Conservation (phyloP, 2,329 filamentous ascomycete species). For the Chaetomium globosum region DNA sequence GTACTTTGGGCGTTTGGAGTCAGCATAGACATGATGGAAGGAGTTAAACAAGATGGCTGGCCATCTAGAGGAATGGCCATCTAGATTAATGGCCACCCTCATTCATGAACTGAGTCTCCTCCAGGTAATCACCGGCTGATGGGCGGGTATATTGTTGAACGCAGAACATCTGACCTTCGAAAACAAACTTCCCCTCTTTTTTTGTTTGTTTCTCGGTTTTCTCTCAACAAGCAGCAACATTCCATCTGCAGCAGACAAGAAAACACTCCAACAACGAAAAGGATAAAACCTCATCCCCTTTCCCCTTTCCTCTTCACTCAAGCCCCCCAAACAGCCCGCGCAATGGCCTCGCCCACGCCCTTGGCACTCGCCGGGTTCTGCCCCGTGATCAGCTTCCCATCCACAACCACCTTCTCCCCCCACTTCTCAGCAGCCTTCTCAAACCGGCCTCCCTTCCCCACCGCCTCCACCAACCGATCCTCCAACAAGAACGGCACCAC, state of each 20-base stretch:
- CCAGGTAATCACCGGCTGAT: no score
- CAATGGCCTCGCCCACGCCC: constrained; percentile 55
- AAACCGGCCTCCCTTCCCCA: constrained; percentile 59
- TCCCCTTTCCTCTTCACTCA: neutral
- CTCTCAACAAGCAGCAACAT: neutral
- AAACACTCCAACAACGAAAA: neutral
- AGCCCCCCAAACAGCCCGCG: constrained; percentile 46
- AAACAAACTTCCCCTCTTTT: neutral
- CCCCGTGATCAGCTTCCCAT: constrained; percentile 58
- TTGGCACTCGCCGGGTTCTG: constrained; percentile 60
- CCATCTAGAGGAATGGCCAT: neutral
- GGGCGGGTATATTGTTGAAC: neutral
- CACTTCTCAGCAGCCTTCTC: constrained; percentile 57
- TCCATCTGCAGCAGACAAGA: neutral
- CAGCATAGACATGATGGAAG: neutral
- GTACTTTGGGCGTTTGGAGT: no score
- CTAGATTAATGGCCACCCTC: neutral
- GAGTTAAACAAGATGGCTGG: neutral
- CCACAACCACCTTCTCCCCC: constrained; percentile 53
- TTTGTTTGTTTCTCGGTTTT: neutral
- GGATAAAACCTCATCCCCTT: neutral
- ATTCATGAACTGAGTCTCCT: neutral
- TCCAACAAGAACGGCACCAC: constrained; percentile 64
- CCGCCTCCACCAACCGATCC: constrained; percentile 53
- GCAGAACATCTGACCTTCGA: neutral